Base-by-base conservation (phyloP, 2,329 filamentous ascomycete genomes). In the Fusarium heterosporum region DNA sequence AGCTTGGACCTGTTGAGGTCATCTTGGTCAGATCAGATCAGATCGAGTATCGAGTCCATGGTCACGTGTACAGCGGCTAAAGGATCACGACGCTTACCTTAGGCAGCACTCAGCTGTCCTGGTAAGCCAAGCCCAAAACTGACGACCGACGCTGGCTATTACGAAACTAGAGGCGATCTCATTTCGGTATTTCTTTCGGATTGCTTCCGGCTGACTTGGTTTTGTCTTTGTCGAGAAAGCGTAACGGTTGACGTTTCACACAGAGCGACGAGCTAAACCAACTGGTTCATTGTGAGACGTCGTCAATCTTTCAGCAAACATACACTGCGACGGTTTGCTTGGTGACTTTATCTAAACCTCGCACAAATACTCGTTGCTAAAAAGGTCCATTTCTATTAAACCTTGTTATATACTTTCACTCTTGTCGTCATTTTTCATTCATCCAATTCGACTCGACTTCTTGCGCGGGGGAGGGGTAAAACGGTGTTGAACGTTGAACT, bases 391-490 rank as follows among this genome's bases (percentile, higher is more conserved):
- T 46, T 41, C 22, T 36, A 8, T 19, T 19, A 10, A 22, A 41
- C 14, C 26, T 43, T 19, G 22, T 53, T 11, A 26, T 55, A 28
- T 17, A 43, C 48, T n/a, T 29, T 55, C 28, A n/a, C 40, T 38
- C 28, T 25, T 36, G 42, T n/a, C 49, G 26, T 39, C 26, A 62
- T 42, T 40, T 40, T 41, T 48, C 52, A 48, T 55, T 51, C 40
- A 40, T 46, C 40, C 48, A 65, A 64, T 39, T 41, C 53, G 25
- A 46, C 50, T 56, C 41, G 57, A 51, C 41, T 55, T 48, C 60
- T 63, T 48, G 60, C 64, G 67, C 57, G 62, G 70, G 60, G 69
- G 70, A 72, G 67, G 71, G 69, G 64, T 70, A 72, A 72, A 62
- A 61, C 56, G 32, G 53, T 51, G 32, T 36, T 50, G 55, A 41